Evolutionary conservation across 2,329 filamentous ascomycete species (phyloP), one percentile per base, ranked within the genome.

Genomic region (Venturia oleaginea): DNA sequence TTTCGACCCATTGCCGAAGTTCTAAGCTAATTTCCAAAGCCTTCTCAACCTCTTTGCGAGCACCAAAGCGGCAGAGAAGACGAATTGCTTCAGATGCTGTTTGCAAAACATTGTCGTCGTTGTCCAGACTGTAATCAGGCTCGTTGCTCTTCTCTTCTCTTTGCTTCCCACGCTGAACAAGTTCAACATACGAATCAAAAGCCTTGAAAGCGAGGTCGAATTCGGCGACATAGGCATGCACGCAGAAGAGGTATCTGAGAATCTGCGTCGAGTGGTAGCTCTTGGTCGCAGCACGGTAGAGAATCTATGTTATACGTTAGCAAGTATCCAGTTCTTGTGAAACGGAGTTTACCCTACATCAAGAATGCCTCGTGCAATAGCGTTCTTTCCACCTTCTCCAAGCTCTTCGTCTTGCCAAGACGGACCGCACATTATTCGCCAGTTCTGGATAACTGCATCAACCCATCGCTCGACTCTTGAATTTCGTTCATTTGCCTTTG

Each of bases 261-360:
- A 97, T 90, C 11, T 91, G 80, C 1, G 93, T 96, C 1, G 94
- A 99, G 76, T 99, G 94, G 72, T 94, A 99, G 0, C 92, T 96
- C 75, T 94, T 96, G 11, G 89, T 91, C 8, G 93, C 91, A 27
- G 92, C 91, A 46, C 89, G 88, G 75, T 97, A 99, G 7, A 99
- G 81, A 34, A 92, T 90, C 74, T 94, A 54, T 27, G 54, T 10
- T 1, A 19, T 34, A 17, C 4, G 59, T 69, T 30, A 70, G 68
- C 22, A 4, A 22, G 37, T 61, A 65, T 55, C 64, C 34, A 51
- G 42, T 32, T 22, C 22, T 32, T 11, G 24, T 46, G 11, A 54
- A 59, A 55, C 19, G 34, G 15, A n/a, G n/a, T 43, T 77, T 22
- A 51, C 27, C 46, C 70, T 74, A 83, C 81, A 70, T 87, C 92